Base-by-base conservation (phyloP, 2,329 filamentous ascomycete species). In the Emmonsiellopsis sp. region DNA sequence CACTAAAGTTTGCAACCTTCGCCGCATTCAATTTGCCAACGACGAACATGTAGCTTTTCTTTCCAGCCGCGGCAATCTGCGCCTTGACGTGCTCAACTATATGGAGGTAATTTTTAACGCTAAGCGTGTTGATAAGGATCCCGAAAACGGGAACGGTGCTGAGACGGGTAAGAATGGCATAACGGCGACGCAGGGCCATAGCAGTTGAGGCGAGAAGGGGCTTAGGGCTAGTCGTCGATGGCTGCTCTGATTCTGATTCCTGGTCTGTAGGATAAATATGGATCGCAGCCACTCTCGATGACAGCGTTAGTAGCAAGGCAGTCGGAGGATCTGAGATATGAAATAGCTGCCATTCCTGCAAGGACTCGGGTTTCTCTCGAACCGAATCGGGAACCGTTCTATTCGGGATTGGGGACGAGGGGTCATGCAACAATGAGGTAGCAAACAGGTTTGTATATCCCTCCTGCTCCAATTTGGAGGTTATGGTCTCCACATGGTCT, bases 11-110 rank as follows among this genome's bases (percentile, higher is more conserved):
- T 48, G 93, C 93, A 20, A 98, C 79, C 69, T 98, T 98, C 38
- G 91, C 92, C 0, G 91, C 85, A 65, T 97, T 98, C 30, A 98
- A 78, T 69, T 97, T 97, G 55, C 93, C 93, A 0, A 98, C 93
- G 1, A 98, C 93, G 47, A 98, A 89, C 1, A 92, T 89, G 69
- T 98, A 98, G 67, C 83, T 87, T 74, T 97, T 98, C 75, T 97
- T 97, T 9, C 90, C 91, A 0, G 89, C 87, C 0, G 77, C 79
- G 0, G 82, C 79, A 60, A 98, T 95, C 57, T 84, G 81, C 7
- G 75, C 69, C 55, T 87, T 84, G 34, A 96, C 79, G 52, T 86
- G 79, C 11, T 86, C 79, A 41, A 97, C 83, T 0, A 91, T 90
- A 11, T 82, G 75, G 58, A 96, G 79, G 73, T 96, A 97, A 67